These are phyloP conservation scores for Polytrichum formosum DNA, from an alignment of 225 moss, liverwort and hornwort species.

Conservation along the genomic window DNA sequence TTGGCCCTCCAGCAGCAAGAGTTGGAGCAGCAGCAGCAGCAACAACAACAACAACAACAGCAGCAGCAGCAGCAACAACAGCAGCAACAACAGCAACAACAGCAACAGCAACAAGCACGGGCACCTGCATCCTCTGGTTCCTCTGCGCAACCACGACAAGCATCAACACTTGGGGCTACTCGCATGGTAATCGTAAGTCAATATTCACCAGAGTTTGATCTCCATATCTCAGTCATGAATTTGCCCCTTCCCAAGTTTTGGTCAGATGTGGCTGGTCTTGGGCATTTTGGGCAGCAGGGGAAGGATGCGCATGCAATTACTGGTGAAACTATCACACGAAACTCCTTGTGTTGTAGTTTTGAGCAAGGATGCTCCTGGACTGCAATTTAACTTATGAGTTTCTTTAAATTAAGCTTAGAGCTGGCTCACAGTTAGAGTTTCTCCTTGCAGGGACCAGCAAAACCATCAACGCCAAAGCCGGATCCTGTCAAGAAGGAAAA, in stretches of 20 bases:
- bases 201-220: not conserved
- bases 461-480: conserved; percentile 49
- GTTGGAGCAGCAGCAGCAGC: conserved; percentile 87
- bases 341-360: not conserved
- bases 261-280: not conserved
- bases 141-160: conserved; percentile 38
- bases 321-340: not conserved
- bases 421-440: conserved; percentile 17
- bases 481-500: conserved; percentile 71
- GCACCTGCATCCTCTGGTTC: conserved; percentile 44
- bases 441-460: conserved; percentile 69
- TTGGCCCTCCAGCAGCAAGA: conserved; percentile 95
- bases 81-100: conserved; percentile 30
- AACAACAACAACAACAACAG: conserved; percentile 75
- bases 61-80: conserved; percentile 40
- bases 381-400: not conserved
- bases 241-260: not conserved
- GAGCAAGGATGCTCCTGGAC: not conserved
- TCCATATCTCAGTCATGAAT: not conserved
- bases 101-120: conserved; percentile 50
- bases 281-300: not conserved
- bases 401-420: not conserved
- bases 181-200: conserved; percentile 65
- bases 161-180: conserved; percentile 36
- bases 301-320: not conserved